Conservation (phyloP, 345 rosid genomes). For the Acer saccharum region DNA sequence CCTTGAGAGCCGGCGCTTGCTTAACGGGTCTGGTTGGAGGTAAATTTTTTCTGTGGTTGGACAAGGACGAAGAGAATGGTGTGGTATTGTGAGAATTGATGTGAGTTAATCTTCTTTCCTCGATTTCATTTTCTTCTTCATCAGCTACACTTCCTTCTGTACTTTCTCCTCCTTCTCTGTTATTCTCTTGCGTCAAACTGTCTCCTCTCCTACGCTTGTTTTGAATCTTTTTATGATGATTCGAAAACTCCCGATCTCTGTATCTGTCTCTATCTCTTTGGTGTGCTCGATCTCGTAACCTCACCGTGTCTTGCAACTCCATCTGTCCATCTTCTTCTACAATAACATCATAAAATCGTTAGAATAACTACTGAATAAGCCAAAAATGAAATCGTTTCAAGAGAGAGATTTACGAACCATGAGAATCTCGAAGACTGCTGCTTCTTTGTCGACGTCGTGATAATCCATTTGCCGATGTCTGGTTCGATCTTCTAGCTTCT, state of each 20-base stretch:
- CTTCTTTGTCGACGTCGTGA: slow-evolving; percentile 44
- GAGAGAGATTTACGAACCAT: slow-evolving; percentile 24
- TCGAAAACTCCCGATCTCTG: slow-evolving; percentile 32
- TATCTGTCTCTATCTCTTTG: slow-evolving; percentile 29
- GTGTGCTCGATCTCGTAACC: slow-evolving; percentile 32
- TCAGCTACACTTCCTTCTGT: slow-evolving; percentile 43
- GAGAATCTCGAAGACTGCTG: slow-evolving; percentile 32
- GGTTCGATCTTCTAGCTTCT: slow-evolving; percentile 46
- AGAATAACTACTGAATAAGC: not conserved
- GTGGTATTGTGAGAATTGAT: slow-evolving; percentile 1
- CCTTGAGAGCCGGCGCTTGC: slow-evolving; percentile 25
- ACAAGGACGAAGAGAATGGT: slow-evolving; percentile 6
- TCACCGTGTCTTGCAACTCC: slow-evolving; percentile 39
- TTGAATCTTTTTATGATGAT: slow-evolving; percentile 20
- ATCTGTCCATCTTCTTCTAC: slow-evolving; percentile 38
- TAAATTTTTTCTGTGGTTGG: slow-evolving; percentile 30
- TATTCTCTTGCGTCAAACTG: slow-evolving; percentile 26
- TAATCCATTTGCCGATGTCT: slow-evolving; percentile 44
- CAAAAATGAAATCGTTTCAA: not conserved
- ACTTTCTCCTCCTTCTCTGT: slow-evolving; percentile 38
- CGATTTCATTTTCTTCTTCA: slow-evolving; percentile 32
- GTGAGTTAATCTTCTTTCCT: slow-evolving; percentile 17
- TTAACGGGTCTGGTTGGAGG: slow-evolving; percentile 13
- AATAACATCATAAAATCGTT: slow-evolving; percentile 1
- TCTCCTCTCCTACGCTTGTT: slow-evolving; percentile 49